phyloP scores from a whole-genome alignment of 768 basidiomycete genomes.

The Stropharia rugosoannulata region DNA sequence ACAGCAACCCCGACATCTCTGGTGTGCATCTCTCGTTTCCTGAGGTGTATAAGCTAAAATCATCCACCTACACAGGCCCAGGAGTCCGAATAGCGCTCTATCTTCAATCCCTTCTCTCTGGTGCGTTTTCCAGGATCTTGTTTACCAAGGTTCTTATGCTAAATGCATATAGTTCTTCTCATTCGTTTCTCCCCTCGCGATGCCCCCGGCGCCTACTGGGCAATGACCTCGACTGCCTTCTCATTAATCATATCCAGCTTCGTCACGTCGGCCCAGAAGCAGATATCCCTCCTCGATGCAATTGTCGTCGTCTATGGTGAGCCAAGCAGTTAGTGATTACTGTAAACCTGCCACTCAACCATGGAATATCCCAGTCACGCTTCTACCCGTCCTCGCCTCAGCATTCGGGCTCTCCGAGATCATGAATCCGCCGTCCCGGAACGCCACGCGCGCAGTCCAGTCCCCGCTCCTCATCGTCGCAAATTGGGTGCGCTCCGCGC shows the following conservation, averaged over 20 bases:
- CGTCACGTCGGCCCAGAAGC: constrained; percentile 15
- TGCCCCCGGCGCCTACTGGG: constrained; percentile 27
- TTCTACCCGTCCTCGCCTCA: constrained; percentile 23
- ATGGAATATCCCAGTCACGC: constrained; percentile 13
- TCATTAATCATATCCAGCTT: constrained; percentile 24
- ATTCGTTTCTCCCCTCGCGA: constrained; percentile 24
- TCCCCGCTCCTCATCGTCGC: constrained; percentile 25
- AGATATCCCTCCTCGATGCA: constrained; percentile 22
- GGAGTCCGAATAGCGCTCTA: constrained; percentile 24
- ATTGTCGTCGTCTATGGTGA: constrained; percentile 26
- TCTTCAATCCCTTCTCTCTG: constrained; percentile 23
- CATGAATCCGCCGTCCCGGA: constrained; percentile 12
- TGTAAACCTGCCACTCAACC: background rate
- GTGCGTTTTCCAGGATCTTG: constrained; percentile 3
- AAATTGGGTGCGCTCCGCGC: constrained; percentile 25
- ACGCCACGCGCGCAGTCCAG: constrained; percentile 17
- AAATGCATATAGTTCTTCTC: constrained; percentile 18
- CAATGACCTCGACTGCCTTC: constrained; percentile 25
- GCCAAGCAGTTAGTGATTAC: background rate
- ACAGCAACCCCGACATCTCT: constrained; percentile 24
- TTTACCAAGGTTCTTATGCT: background rate
- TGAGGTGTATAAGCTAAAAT: background rate
- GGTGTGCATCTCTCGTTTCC: constrained; percentile 4
- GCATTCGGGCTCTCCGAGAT: constrained; percentile 24
- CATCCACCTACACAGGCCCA: constrained; percentile 14